Percentiles rank a stretch among this genome's conserved stretches.
Evolutionary conservation across 257 asterid genomes (phyloP).

Genomic region (Gentiana macrophylla): DNA sequence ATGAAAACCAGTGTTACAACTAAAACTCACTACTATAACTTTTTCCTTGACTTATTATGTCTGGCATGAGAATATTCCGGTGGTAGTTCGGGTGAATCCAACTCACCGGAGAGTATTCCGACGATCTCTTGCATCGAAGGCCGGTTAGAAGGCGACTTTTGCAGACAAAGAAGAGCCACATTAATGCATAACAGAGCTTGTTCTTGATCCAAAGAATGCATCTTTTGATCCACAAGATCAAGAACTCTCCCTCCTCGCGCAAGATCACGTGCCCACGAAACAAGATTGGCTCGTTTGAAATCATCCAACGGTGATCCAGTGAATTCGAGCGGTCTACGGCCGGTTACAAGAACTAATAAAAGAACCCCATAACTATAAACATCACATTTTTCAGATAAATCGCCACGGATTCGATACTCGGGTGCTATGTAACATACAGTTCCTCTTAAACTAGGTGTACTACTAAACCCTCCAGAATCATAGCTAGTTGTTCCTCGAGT

Average conservation of each 20-base stretch:
- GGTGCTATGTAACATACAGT: slow-evolving; percentile 93
- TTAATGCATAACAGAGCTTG: slow-evolving; percentile 73
- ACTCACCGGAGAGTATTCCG: slow-evolving; percentile 60
- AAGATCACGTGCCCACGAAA: slow-evolving; percentile 89
- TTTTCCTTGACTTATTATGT: slow-evolving; percentile 59
- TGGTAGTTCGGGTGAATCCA: slow-evolving; percentile 66
- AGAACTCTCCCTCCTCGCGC: slow-evolving; percentile 93
- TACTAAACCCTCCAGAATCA: slow-evolving; percentile 71
- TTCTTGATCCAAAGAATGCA: slow-evolving; percentile 42
- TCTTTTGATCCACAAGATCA: slow-evolving; percentile 62
- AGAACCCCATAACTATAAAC: slow-evolving; percentile 88
- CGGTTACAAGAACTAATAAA: slow-evolving; percentile 68
- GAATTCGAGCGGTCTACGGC: slow-evolving; percentile 94
- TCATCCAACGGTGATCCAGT: slow-evolving; percentile 93
- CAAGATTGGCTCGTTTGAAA: slow-evolving; percentile 79
- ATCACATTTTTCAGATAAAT: slow-evolving; percentile 79
- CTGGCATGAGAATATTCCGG: slow-evolving; percentile 77
- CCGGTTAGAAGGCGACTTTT: slow-evolving; percentile 65
- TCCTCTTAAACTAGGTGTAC: slow-evolving; percentile 97
- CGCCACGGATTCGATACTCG: slow-evolving; percentile 68
- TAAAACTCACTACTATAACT: slow-evolving; percentile 42
- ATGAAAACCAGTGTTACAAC: background rate
- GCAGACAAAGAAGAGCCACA: slow-evolving; percentile 85
- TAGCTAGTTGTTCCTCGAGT: slow-evolving; percentile 43
- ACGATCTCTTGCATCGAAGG: slow-evolving; percentile 94